A percentile compares a stretch with the other conserved stretches of the same genome.
Evolutionary conservation across 2,329 filamentous ascomycete genomes (phyloP).

Genomic region (Stylonectria norvegica): DNA sequence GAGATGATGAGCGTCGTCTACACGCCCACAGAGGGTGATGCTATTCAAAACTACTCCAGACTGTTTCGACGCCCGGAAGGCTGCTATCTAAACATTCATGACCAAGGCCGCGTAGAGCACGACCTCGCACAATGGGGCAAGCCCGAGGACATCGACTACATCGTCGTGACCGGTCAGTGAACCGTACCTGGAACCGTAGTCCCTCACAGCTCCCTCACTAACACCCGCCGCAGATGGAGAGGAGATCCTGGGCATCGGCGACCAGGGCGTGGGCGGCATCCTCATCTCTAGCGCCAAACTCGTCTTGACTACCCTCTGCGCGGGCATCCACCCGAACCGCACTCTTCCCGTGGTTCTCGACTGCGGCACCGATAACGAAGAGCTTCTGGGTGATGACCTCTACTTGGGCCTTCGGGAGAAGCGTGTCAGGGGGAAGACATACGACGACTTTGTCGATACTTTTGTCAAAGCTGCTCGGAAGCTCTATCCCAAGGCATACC

Average conservation of each 20-base stretch:
- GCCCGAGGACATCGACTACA: slow-evolving; percentile 77
- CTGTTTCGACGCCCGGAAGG: slow-evolving; percentile 77
- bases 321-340: slow-evolving; percentile 77
- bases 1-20: slow-evolving; percentile 93
- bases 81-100: slow-evolving; percentile 73
- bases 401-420: slow-evolving; percentile 72
- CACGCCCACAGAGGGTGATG: slow-evolving; percentile 85
- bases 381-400: slow-evolving; percentile 69
- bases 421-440: slow-evolving; percentile 66
- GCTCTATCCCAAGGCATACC: slow-evolving; percentile 73
- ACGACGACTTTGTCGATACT: slow-evolving; percentile 71
- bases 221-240: slow-evolving; percentile 45
- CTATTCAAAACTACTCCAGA: slow-evolving; percentile 78
- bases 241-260: slow-evolving; percentile 82
- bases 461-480: slow-evolving; percentile 68
- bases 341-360: slow-evolving; percentile 80
- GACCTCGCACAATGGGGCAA: slow-evolving; percentile 66
- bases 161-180: slow-evolving; percentile 74
- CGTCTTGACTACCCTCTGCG: slow-evolving; percentile 77
- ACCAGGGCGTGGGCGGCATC: slow-evolving; percentile 82
- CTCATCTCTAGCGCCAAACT: slow-evolving; percentile 83
- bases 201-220: not conserved
- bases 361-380: slow-evolving; percentile 78
- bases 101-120: slow-evolving; percentile 62
- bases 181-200: no score